A percentile compares a stretch with the other conserved stretches of the same genome.
These are phyloP conservation scores for Aspergillus proliferans DNA, from an alignment of 2,329 filamentous ascomycete species.

Conservation along the genomic window DNA sequence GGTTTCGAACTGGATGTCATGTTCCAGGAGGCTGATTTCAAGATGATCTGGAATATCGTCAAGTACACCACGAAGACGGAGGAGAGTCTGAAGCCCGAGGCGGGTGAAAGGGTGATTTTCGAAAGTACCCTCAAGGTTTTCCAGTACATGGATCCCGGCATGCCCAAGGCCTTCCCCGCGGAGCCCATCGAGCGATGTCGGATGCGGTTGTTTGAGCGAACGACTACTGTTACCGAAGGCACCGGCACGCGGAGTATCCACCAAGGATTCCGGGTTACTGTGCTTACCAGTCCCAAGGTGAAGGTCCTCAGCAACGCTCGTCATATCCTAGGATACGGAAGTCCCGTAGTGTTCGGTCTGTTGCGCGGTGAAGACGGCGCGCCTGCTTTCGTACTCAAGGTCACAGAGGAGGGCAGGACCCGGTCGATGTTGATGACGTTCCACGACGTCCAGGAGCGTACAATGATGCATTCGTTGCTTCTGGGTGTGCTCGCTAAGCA, in stretches of 20 bases:
- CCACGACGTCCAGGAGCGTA: conserved; percentile 62
- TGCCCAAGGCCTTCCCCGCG: conserved; percentile 67
- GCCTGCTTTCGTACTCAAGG: conserved; percentile 64
- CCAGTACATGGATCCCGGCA: conserved; percentile 71
- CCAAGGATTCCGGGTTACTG: conserved; percentile 69
- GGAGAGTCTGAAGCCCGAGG: conserved; percentile 59
- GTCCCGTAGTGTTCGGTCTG: conserved; percentile 72
- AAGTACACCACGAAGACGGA: conserved; percentile 77
- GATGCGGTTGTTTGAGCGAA: conserved; percentile 67
- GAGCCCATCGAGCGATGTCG: conserved; percentile 68
- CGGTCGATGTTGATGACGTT: conserved; percentile 75
- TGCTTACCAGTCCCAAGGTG: conserved; percentile 70
- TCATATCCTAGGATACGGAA: conserved; percentile 59
- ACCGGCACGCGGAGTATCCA: conserved; percentile 67
- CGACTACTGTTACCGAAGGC: conserved; percentile 62
- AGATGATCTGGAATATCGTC: conserved; percentile 72
- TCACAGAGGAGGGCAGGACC: conserved; percentile 59
- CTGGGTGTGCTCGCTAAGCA: conserved; percentile 63
- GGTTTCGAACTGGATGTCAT: conserved; percentile 68
- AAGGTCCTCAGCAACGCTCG: conserved; percentile 72
- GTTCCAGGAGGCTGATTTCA: conserved; percentile 70
- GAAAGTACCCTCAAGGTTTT: conserved; percentile 65
- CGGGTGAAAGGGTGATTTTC: conserved; percentile 65
- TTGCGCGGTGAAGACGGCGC: conserved; percentile 64
- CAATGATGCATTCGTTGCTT: conserved; percentile 64